phyloP scores from a whole-genome alignment of 768 basidiomycete species.

The Podaxis sp. region DNA sequence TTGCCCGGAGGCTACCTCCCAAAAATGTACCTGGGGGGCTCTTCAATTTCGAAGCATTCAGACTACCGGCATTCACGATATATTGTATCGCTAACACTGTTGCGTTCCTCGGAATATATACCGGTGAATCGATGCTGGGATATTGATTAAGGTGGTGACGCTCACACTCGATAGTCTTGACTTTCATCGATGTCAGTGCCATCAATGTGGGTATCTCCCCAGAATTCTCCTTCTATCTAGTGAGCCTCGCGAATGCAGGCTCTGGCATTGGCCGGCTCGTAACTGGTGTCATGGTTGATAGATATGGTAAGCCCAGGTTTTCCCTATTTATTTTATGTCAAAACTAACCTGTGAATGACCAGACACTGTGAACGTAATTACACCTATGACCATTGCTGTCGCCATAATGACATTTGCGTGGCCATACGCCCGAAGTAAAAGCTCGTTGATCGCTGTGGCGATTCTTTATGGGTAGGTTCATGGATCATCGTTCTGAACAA shows the following conservation, averaged over 20 bases:
- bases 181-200: constrained; percentile 58
- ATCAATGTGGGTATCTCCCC: constrained; percentile 41
- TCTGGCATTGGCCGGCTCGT: constrained; percentile 55
- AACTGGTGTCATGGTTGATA: constrained; percentile 51
- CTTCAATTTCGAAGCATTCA: constrained; percentile 47
- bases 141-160: not conserved
- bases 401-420: constrained; percentile 57
- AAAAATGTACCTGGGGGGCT: constrained; percentile 51
- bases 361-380: constrained; percentile 62
- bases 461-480: constrained; percentile 55
- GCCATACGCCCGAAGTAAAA: constrained; percentile 51
- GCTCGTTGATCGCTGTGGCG: constrained; percentile 44
- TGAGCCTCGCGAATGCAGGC: constrained; percentile 61
- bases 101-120: constrained; percentile 63
- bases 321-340: not conserved
- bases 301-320: constrained; percentile 36
- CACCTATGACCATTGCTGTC: constrained; percentile 48
- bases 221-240: constrained; percentile 55
- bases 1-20: constrained; percentile 53
- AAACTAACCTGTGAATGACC: not conserved
- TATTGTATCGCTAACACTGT: constrained; percentile 50
- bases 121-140: constrained; percentile 32
- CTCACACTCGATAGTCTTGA: constrained; percentile 39
- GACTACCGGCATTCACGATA: constrained; percentile 44
- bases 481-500: not conserved